Evolutionary conservation across 225 moss, liverwort and hornwort species (phyloP), one percentile per base, ranked within the genome.

Genomic region (Ulota crispa): DNA sequence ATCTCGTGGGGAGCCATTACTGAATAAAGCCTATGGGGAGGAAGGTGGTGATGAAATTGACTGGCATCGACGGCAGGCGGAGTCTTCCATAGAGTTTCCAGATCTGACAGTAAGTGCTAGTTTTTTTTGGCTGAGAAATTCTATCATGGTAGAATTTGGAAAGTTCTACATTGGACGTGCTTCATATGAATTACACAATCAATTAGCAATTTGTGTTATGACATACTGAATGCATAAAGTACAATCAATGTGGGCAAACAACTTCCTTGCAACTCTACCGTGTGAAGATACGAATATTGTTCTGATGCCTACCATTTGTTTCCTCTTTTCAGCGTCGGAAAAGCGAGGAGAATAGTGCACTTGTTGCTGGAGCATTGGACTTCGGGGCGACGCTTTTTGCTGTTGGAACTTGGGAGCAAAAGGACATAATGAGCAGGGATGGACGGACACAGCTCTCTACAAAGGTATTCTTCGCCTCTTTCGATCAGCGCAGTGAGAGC

Each of bases 1-100:
- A 32, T 88, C 93, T 82, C 93, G 94, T 54, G 99, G 99, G 64
- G 99, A 99, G 86, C 99, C 99, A 0, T 83, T 99, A 36, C 81
- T 99, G 87, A 99, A 99, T 83, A 99, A 99, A 80, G 91, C 99
- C 2, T 96, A 96, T 64, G 99, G 96, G 34, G 99, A 99, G 84
- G 99, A 96, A 89, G 99, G 99, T 30, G 99, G 99, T 28, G 99
- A 99, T 80, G 99, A 99, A 81, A 99, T 99, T 70, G 99, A 99
- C 67, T 99, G 99, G 99, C 96, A 96, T 76, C 90, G 99, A 66
- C 89, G 99, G 80, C 96, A 96, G 81, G 94, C 98, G 19, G 92
- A 92, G 73, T 87, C 83, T 60, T 85, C 92, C 60, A 15, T 75
- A 53, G 91, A 94, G 73, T 83, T 82, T 70, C 87, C 90, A 42